These are phyloP conservation scores for Straminergon stramineum DNA, from an alignment of 225 moss, liverwort and hornwort species.

Conservation along the genomic window DNA sequence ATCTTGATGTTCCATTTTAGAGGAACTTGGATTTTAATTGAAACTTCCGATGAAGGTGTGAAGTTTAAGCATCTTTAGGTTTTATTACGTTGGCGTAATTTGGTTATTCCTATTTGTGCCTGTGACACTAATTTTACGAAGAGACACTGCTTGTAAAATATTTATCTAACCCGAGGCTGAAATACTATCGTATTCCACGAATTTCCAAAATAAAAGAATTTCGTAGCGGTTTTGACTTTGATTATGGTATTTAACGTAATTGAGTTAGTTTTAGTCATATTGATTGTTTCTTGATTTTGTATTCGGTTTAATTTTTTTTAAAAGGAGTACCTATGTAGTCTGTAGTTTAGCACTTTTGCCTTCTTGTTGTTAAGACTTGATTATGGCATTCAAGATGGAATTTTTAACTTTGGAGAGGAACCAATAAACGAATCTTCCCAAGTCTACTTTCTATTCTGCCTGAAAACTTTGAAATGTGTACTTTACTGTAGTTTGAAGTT, in stretches of 20 bases:
- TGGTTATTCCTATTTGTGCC: background rate
- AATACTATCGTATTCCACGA: background rate
- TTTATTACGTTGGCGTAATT: background rate
- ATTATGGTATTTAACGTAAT: background rate
- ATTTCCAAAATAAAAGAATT: background rate
- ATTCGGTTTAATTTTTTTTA: background rate
- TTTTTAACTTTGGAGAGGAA: background rate
- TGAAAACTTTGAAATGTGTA: background rate
- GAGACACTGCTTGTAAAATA: background rate
- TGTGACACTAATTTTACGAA: background rate
- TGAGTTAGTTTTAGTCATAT: background rate
- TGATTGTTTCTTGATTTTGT: background rate
- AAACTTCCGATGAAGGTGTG: background rate
- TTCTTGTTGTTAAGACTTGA: background rate
- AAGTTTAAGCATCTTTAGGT: background rate
- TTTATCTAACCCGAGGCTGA: background rate
- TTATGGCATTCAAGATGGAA: background rate
- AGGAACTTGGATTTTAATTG: background rate
- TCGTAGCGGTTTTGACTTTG: background rate
- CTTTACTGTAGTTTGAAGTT: background rate
- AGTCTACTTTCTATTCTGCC: background rate
- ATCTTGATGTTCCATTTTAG: background rate
- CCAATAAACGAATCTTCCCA: background rate
- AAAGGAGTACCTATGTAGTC: background rate
- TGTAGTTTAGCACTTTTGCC: background rate